Percentiles rank a stretch among this genome's conserved stretches.
Conservation (phyloP, 768 basidiomycete genomes). For the Leucosporidium creatinivorum region DNA sequence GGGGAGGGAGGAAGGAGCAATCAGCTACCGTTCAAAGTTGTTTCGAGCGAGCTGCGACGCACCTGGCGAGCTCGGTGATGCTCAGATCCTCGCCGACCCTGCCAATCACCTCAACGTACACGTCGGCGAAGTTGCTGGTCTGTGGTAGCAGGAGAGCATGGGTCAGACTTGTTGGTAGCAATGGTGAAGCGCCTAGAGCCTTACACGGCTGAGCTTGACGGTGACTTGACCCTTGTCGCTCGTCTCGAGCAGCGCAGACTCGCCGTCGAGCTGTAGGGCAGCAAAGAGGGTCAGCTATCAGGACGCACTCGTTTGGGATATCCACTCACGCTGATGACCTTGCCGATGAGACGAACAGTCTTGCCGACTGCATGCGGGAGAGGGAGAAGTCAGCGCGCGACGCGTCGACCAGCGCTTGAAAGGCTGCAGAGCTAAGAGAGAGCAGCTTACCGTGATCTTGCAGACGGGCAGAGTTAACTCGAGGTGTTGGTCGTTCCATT, state of each 20-base stretch:
- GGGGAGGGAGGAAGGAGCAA: not conserved
- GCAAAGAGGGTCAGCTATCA: not conserved
- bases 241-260: conserved; percentile 12
- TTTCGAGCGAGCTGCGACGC: not conserved
- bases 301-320: not conserved
- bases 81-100: conserved; percentile 21
- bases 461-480: conserved; percentile 23
- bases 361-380: conserved; percentile 6
- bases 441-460: conserved; percentile 4
- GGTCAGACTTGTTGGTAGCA: too few species aligned
- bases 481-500: conserved; percentile 31
- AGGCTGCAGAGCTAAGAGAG: not conserved
- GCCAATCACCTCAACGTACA: conserved; percentile 32
- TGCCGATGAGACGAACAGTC: conserved; percentile 20
- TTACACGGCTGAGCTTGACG: conserved; percentile 1
- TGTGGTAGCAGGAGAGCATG: not conserved
- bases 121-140: conserved; percentile 21
- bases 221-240: conserved; percentile 23
- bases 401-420: not conserved
- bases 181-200: not conserved
- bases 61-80: conserved; percentile 19
- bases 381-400: not conserved
- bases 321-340: conserved; percentile 20
- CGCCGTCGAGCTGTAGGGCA: not conserved
- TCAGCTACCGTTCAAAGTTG: too few species aligned